A percentile compares a stretch with the other conserved stretches of the same genome.
Evolutionary conservation across 148 eudicot species (phyloP).

Genomic region (Polygonum maritimum): DNA sequence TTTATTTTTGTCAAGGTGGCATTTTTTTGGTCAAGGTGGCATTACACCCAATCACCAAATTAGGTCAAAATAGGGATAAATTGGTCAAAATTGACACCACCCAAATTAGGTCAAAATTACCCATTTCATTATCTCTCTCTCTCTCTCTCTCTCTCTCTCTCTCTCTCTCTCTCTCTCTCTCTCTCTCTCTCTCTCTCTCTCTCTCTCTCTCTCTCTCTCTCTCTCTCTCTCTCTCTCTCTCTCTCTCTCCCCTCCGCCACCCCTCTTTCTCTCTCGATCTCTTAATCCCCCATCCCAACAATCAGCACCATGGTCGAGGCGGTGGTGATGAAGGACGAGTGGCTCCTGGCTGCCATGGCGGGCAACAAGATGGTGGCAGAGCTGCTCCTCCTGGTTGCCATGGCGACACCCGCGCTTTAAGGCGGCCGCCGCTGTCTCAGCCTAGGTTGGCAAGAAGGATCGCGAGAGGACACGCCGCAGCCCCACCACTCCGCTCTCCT

Average conservation of each 20-base stretch:
- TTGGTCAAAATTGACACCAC: no score
- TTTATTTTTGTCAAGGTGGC: no score
- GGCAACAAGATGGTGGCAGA: constrained; percentile 29
- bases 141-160: no score
- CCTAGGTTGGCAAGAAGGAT: constrained; percentile 7
- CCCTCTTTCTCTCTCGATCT: neutral
- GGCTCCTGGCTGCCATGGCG: constrained; percentile 29
- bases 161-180: no score
- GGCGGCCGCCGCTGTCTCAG: neutral
- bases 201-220: no score
- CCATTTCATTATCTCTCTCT: no score
- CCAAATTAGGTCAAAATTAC: no score
- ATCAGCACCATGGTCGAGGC: neutral
- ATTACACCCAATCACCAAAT: no score
- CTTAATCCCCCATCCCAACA: neutral
- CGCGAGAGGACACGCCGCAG: constrained; percentile 22
- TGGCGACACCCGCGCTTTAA: neutral
- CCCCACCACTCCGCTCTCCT: constrained; percentile 44
- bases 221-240: no score
- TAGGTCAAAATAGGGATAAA: no score
- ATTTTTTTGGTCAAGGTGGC: no score
- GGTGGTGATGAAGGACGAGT: constrained; percentile 17
- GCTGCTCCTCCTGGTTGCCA: constrained; percentile 17
- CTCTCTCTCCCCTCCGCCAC: constrained; percentile 7
- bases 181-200: no score